phyloP scores from a whole-genome alignment of 2,329 filamentous ascomycete species.

The Stagonosporopsis tanaceti region DNA sequence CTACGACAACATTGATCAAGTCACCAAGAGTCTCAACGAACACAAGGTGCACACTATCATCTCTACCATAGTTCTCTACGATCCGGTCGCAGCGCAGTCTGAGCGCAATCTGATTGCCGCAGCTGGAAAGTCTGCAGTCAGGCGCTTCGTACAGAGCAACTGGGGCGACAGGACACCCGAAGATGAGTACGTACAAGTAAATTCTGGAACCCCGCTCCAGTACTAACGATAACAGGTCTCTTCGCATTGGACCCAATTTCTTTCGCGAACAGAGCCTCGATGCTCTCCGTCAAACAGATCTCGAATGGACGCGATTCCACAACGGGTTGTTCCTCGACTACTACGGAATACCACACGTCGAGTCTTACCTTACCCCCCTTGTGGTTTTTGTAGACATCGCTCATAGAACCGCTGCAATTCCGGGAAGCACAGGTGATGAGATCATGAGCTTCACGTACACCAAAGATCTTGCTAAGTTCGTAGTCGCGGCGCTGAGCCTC shows the following conservation, averaged over 20 bases:
- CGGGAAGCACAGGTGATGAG: conserved; percentile 25
- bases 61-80: conserved; percentile 51
- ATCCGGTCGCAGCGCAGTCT: conserved; percentile 30
- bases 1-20: conserved; percentile 43
- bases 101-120: conserved; percentile 25
- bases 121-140: conserved; percentile 20
- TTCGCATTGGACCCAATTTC: conserved; percentile 15
- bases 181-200: conserved; percentile 14
- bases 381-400: conserved; percentile 26
- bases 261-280: conserved; percentile 20
- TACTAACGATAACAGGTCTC: conserved; percentile 4
- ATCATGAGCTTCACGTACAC: conserved; percentile 27
- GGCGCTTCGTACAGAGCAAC: conserved; percentile 27
- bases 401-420: conserved; percentile 26
- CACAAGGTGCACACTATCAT: conserved; percentile 57
- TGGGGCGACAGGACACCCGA: conserved; percentile 26
- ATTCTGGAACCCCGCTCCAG: background rate
- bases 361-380: conserved; percentile 26
- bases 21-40: conserved; percentile 41
- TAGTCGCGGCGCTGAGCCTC: conserved; percentile 19
- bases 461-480: conserved; percentile 29
- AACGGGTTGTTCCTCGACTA: conserved; percentile 45
- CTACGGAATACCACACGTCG: conserved; percentile 36
- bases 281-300: conserved; percentile 26
- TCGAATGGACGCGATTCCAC: conserved; percentile 38